These are phyloP conservation scores for Leccinum huronense DNA, from an alignment of 1,284 basidiomycete species.

Conservation along the genomic window DNA sequence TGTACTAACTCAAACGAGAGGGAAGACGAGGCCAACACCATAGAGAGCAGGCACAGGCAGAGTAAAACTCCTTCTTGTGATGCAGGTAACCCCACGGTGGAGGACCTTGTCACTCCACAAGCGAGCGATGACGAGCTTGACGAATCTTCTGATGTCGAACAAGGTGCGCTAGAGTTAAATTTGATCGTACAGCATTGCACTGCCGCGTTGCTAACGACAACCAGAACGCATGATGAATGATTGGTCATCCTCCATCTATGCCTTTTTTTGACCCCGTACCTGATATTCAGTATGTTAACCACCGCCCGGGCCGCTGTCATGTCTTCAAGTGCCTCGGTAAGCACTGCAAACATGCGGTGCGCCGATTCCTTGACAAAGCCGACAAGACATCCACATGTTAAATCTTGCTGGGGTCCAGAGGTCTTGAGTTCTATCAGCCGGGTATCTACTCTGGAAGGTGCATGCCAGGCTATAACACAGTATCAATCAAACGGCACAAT, in stretches of 20 bases:
- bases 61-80: no score
- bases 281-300: background rate
- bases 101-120: no score
- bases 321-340: slow-evolving; percentile 7
- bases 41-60: no score
- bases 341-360: background rate
- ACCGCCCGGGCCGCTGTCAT: background rate
- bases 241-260: slow-evolving; percentile 12
- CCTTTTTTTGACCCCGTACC: slow-evolving; percentile 7
- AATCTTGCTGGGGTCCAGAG: slow-evolving; percentile 38
- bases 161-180: no score
- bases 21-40: no score
- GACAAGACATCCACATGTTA: slow-evolving; percentile 22
- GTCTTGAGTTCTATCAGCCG: background rate
- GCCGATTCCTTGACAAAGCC: background rate
- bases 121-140: no score
- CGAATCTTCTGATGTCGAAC: no score
- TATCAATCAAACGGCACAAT: background rate
- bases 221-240: slow-evolving; percentile 3
- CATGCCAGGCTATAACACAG: background rate
- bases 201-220: no score
- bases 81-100: no score
- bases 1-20: no score
- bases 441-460: background rate
- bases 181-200: no score